A percentile compares a stretch with the other conserved stretches of the same genome.
Conservation (phyloP, 2,329 filamentous ascomycete genomes). For the Epichloe glyceriae region DNA sequence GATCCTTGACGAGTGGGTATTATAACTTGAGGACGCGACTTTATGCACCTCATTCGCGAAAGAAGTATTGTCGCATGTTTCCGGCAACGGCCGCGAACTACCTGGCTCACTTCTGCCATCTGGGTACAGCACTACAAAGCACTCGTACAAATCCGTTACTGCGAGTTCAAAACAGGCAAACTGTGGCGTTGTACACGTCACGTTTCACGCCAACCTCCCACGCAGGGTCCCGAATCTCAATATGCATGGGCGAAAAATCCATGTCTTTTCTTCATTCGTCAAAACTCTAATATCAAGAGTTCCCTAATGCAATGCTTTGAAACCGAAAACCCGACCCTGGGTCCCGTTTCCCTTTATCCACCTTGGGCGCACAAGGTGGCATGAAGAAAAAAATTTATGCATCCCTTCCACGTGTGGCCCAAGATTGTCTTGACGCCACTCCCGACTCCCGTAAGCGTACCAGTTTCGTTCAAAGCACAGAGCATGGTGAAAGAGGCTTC, state of each 20-base stretch:
- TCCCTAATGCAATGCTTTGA: slow-evolving; percentile 29
- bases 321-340: slow-evolving; percentile 22
- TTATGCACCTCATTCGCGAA: not conserved
- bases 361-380: slow-evolving; percentile 5
- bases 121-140: too few relatives aligned
- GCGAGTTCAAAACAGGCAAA: not conserved
- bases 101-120: not conserved
- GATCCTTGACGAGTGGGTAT: not conserved
- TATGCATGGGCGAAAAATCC: slow-evolving; percentile 21
- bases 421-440: not conserved
- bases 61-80: not conserved
- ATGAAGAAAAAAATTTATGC: not conserved
- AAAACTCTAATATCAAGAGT: slow-evolving; percentile 26
- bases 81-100: not conserved
- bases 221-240: not conserved
- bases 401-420: not conserved
- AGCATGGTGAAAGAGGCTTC: not conserved
- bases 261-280: slow-evolving; percentile 24
- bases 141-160: too few relatives aligned
- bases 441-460: slow-evolving; percentile 5
- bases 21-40: not conserved
- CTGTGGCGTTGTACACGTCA: not conserved
- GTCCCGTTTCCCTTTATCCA: slow-evolving; percentile 9
- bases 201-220: not conserved
- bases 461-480: not conserved